A percentile compares a stretch with the other conserved stretches of the same genome.
Conservation (phyloP, 2,329 filamentous ascomycete species). For the Sphaceloma murrayae region DNA sequence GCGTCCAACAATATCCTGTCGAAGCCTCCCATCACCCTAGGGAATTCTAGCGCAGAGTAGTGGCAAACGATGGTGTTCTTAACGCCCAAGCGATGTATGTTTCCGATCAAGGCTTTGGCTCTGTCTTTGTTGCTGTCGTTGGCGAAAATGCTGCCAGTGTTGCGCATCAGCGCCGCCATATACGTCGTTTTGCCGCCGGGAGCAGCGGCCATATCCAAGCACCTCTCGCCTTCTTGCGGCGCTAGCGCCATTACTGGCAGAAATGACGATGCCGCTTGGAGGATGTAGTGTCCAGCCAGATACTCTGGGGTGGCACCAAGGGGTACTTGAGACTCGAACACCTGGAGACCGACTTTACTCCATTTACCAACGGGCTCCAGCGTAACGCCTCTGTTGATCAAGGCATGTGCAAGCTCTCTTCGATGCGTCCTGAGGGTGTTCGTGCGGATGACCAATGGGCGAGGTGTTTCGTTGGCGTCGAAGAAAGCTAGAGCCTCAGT, state of each 20-base stretch:
- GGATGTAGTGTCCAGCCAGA: conserved; percentile 91
- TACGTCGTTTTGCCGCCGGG: conserved; percentile 95
- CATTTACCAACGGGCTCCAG: conserved; percentile 96
- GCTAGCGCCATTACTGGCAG: conserved; percentile 95
- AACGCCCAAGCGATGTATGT: conserved; percentile 87
- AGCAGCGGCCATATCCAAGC: conserved; percentile 90
- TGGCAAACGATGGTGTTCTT: conserved; percentile 94
- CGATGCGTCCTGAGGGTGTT: conserved; percentile 78
- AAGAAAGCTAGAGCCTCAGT: conserved; percentile 96
- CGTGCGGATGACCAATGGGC: conserved; percentile 90
- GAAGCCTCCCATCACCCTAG: conserved; percentile 88
- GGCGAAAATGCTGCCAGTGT: conserved; percentile 89
- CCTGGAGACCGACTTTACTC: conserved; percentile 94
- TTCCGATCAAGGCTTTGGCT: conserved; percentile 94
- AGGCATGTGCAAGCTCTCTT: conserved; percentile 75
- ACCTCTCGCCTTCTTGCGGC: conserved; percentile 82
- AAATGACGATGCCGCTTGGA: conserved; percentile 94
- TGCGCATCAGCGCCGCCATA: conserved; percentile 94
- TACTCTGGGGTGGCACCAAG: conserved; percentile 96
- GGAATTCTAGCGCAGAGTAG: conserved; percentile 90
- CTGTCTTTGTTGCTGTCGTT: conserved; percentile 93
- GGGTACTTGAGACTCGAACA: conserved; percentile 82
- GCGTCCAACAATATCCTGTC: conserved; percentile 90
- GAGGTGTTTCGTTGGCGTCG: conserved; percentile 91
- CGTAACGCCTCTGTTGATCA: conserved; percentile 93